Conservation (phyloP, 495 filamentous ascomycete genomes). For the Podospora pseudoanserina region DNA sequence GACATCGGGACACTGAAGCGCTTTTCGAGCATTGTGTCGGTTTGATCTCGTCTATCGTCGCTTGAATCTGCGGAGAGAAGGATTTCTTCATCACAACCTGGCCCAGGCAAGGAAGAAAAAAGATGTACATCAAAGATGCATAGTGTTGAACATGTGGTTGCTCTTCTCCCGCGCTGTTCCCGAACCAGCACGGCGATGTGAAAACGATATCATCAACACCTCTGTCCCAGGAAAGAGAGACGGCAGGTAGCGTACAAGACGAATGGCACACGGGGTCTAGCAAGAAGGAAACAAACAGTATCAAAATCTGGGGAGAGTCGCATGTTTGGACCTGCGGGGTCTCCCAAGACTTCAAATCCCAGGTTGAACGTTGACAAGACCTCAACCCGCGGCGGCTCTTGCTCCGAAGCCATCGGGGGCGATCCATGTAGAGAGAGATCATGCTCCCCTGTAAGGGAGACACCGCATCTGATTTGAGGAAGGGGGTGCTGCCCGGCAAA, state of each 20-base stretch:
- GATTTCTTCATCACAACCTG: not conserved
- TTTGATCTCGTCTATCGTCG: not conserved
- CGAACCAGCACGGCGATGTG: not conserved
- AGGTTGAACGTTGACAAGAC: not conserved
- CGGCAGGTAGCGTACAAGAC: not conserved
- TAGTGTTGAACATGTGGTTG: too few relatives aligned
- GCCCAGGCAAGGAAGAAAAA: not conserved
- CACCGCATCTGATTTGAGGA: not conserved
- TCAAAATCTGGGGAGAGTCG: not conserved
- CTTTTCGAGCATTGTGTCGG: conserved; percentile 4
- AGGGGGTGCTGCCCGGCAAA: not conserved
- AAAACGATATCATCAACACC: conserved; percentile 3
- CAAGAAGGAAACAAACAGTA: not conserved
- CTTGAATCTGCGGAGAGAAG: not conserved
- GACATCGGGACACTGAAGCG: conserved; percentile 1
- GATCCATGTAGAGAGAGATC: not conserved
- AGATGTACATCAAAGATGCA: not conserved
- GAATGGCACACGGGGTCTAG: not conserved
- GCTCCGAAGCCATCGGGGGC: not conserved
- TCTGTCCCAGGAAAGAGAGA: not conserved
- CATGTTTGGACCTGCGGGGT: not conserved
- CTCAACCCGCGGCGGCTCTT: not conserved
- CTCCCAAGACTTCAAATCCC: not conserved
- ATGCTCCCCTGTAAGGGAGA: not conserved
- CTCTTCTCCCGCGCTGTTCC: not conserved